phyloP scores from a whole-genome alignment of 73 alveolate species.

The Breviolum minutum region DNA sequence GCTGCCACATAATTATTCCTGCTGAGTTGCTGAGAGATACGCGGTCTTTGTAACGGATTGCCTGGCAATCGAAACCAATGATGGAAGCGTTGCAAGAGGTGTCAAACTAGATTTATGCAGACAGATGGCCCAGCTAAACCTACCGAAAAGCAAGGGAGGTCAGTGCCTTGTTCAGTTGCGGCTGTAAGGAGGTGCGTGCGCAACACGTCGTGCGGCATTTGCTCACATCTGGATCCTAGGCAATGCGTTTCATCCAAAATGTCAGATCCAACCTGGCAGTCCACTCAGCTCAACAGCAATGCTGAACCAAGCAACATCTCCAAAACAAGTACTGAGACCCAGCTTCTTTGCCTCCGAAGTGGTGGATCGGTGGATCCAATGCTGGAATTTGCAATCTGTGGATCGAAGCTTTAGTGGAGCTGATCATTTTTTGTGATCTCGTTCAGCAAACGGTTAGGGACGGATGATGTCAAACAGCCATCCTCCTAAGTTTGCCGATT shows the following conservation, averaged over 20 bases:
- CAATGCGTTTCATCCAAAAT: background rate
- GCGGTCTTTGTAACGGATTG: conserved; percentile 78
- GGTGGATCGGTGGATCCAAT: no score
- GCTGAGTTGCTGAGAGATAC: conserved; percentile 50
- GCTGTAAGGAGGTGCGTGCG: conserved; percentile 94
- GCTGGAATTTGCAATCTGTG: no score
- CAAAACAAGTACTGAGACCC: conserved; percentile 71
- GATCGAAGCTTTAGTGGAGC: no score
- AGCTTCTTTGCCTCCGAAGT: conserved; percentile 27
- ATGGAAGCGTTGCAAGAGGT: background rate
- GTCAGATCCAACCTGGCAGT: background rate
- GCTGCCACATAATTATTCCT: background rate
- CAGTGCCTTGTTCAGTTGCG: conserved; percentile 84
- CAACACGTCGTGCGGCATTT: conserved; percentile 72
- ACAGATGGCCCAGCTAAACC: background rate
- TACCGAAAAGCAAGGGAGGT: background rate
- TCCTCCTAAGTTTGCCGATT: no score
- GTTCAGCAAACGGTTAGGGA: no score
- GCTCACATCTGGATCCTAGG: conserved; percentile 41
- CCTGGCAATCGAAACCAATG: background rate
- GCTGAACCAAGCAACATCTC: conserved; percentile 26
- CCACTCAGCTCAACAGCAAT: no score
- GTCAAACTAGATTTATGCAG: background rate
- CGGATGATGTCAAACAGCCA: no score
- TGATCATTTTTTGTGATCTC: no score